Percentiles rank a stretch among this genome's conserved stretches.
These are phyloP conservation scores for Cladosporium sp. DNA, from an alignment of 2,329 filamentous ascomycete species.

Conservation along the genomic window DNA sequence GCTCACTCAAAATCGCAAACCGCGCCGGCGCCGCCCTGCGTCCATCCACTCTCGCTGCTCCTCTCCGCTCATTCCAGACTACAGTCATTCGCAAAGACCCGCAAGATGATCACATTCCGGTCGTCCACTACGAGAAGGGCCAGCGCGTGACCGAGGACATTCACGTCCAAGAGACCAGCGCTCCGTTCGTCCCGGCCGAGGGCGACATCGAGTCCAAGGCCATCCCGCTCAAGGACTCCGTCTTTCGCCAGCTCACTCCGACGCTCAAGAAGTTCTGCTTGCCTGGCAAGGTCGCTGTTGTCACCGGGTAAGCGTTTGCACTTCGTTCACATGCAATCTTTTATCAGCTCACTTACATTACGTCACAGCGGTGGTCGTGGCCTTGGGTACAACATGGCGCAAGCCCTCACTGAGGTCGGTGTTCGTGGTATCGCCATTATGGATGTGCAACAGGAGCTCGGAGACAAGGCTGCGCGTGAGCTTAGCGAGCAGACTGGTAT, in stretches of 20 bases:
- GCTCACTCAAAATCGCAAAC: constrained; percentile 9
- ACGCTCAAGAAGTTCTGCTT: constrained; percentile 67
- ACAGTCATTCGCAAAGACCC: constrained; percentile 18
- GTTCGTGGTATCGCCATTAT: constrained; percentile 70
- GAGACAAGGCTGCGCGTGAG: constrained; percentile 64
- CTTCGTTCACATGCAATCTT: neutral
- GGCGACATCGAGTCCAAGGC: constrained; percentile 29
- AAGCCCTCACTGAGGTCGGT: constrained; percentile 70
- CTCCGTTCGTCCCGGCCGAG: constrained; percentile 31
- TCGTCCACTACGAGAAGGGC: constrained; percentile 30
- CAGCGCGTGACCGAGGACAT: constrained; percentile 28
- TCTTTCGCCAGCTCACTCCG: constrained; percentile 52
- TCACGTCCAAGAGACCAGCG: constrained; percentile 20
- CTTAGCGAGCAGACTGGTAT: constrained; percentile 68
- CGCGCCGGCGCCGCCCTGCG: constrained; percentile 11
- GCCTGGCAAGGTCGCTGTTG: constrained; percentile 64
- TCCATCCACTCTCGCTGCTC: constrained; percentile 5
- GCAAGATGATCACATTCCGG: constrained; percentile 22
- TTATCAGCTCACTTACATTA: constrained; percentile 24
- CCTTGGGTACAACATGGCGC: constrained; percentile 74
- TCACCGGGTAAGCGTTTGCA: constrained; percentile 57
- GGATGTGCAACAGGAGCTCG: constrained; percentile 70
- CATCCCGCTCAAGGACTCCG: constrained; percentile 28
- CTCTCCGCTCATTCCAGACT: constrained; percentile 20
- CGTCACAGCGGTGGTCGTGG: constrained; percentile 63